Base-by-base conservation (phyloP, 2,329 filamentous ascomycete species). In the Magnaporthiopsis rhizophila region DNA sequence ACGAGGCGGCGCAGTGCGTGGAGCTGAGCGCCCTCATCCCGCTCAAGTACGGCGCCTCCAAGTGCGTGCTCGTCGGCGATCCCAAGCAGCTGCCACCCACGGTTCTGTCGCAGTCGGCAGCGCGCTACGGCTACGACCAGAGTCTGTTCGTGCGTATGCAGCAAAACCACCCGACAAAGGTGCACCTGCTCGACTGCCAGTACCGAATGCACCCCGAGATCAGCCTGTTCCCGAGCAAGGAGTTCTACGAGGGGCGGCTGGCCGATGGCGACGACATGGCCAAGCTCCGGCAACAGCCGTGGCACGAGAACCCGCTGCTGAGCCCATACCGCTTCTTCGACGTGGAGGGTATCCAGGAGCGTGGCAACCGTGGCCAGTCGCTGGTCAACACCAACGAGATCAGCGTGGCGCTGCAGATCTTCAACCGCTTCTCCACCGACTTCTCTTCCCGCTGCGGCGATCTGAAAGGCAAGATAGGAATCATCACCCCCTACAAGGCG, bases 171-270 rank as follows among this genome's bases (percentile, higher is more conserved):
- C 91, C 92, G 0, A 81, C 90, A 38, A 89, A 96, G 68, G 88
- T 99, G 21, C 94, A 99, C 78, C 82, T 99, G 32, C 86, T 99
- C n/a, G 94, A 98, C 73, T 95, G 90, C 64, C 95, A 99, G 73
- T 99, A 99, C 74, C 95, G 95, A 77, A 99, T 99, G 96, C 95
- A 99, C 77, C 95, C 96, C 0, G 91, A 95, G 69, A 99, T 99
- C 74, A 97, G 92, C 75, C 76, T 81, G 63, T 99, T 97, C 75
- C 95, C 96, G 1, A 97, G 92, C 74, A 80, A 84, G 69, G 89
- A 93, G 62, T 99, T 99, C 78, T 99, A 99, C 77, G 92, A 98
- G 73, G 87, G 91, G 34, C 86, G 87, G 67, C 85, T 99, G 13
- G 81, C 93, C 68, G 92, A 99, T 74, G 95, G 96, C 30, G 84